Percentiles rank a stretch among this genome's conserved stretches.
phyloP scores from a whole-genome alignment of 805 yeast genomes.

The Ogataea siamensis region DNA sequence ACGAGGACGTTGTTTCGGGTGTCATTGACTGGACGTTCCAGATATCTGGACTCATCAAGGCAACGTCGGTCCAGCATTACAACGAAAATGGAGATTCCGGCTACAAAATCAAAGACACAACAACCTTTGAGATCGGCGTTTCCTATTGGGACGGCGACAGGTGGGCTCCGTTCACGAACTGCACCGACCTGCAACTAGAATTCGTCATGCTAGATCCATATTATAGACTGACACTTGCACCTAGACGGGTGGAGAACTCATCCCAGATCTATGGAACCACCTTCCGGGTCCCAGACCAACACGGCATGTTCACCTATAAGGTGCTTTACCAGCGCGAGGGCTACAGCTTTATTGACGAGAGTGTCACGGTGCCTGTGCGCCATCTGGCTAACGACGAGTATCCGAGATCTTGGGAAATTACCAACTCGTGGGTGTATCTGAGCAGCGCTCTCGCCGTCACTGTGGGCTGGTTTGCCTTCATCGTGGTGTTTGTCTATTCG shows the following conservation, averaged over 20 bases:
- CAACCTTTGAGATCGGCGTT: slow-evolving; percentile 52
- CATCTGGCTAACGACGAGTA: slow-evolving; percentile 96
- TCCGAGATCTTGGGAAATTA: slow-evolving; percentile 87
- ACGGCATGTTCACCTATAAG: slow-evolving; percentile 90
- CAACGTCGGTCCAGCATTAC: slow-evolving; percentile 52
- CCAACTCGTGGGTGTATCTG: slow-evolving; percentile 91
- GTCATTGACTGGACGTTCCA: slow-evolving; percentile 73
- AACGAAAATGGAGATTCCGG: slow-evolving; percentile 36
- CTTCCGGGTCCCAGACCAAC: slow-evolving; percentile 88
- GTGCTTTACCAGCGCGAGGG: slow-evolving; percentile 81
- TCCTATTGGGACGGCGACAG: slow-evolving; percentile 44
- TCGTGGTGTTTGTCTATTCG: slow-evolving; percentile 55
- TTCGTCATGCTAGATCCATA: slow-evolving; percentile 93
- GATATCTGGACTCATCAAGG: slow-evolving; percentile 59
- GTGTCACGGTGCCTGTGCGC: slow-evolving; percentile 75
- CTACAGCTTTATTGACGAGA: slow-evolving; percentile 60
- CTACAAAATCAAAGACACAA: slow-evolving; percentile 76
- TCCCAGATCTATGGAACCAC: slow-evolving; percentile 51
- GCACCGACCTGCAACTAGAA: slow-evolving; percentile 73
- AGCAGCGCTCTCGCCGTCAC: slow-evolving; percentile 69
- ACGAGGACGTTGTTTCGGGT: slow-evolving; percentile 41
- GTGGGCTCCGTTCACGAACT: slow-evolving; percentile 66
- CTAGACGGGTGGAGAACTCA: slow-evolving; percentile 37
- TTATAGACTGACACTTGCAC: slow-evolving; percentile 67
- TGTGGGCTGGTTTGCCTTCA: slow-evolving; percentile 73